Base-by-base conservation (phyloP, 768 basidiomycete genomes). In the Lyophyllum semitale region DNA sequence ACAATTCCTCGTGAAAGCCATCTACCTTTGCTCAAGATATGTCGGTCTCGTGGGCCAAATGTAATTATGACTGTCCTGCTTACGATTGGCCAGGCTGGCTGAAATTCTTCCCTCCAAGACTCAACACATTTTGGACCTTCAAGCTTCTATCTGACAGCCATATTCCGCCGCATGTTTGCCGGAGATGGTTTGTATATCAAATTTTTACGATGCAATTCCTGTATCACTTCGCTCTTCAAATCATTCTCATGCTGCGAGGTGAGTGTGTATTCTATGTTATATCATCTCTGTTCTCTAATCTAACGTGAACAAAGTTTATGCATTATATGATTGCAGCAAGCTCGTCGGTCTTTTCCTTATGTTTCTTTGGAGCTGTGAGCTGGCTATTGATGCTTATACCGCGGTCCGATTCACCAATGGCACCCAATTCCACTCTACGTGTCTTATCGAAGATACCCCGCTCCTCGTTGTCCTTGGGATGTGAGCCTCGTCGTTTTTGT, bases 211-310 rank as follows among this genome's bases (percentile, higher is more conserved):
- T 20, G 2, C 17, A 42, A 13, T 4, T 51, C 8, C 26, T 51
- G n/a, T n/a, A n/a, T 7, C 30, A 51, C 13, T 26, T 25, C 26
- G 26, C 38, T 12, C 27, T 42, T 8, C 23, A 51, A 17, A 17
- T 42, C 25, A 51, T 51, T 29, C 38, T 51, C 38, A 51, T 51
- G 50, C 27, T 51, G 23, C 50, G 50, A 29, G 50, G 50, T 51
- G 20, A 8, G 50, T 51, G n/a, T n/a, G 22, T 9, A 33, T 32
- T 26, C 18, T 9, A n/a, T n/a, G 15, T 13, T 22, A 3, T n/a
- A 11, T 15, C 4, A 29, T 2, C 51, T 3, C 1, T 17, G 2
- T 18, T 8, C 3, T 9, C 8, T 33, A 44, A 17, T 22, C 6
- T 30, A 32, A 32, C 25, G n/a, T 26, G 32, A 15, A 12, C 23